Evolutionary conservation across 352 stramenopile species (phyloP).

Genomic region (Phytopythium kandeliae): DNA sequence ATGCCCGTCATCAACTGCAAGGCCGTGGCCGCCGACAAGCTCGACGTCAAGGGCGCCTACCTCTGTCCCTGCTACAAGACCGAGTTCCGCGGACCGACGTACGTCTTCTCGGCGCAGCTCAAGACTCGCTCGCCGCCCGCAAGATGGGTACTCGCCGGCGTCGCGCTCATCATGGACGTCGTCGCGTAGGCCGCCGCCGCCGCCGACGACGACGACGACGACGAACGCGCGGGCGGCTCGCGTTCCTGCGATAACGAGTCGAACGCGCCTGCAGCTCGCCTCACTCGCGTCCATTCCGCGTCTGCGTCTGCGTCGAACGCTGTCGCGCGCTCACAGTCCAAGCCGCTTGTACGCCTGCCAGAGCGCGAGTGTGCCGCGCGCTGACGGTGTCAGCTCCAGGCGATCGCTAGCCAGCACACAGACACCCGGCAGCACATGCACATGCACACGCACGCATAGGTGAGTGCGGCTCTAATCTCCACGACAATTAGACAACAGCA

Average conservation of each 20-base stretch:
- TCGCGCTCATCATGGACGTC: slow-evolving; percentile 96
- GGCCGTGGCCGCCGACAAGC: slow-evolving; percentile 93
- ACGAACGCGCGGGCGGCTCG: too few species aligned
- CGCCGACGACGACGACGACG: too few species aligned
- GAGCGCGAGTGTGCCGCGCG: slow-evolving; percentile 31
- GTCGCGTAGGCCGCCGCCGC: slow-evolving; percentile 13
- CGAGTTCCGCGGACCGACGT: slow-evolving; percentile 93
- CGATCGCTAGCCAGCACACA: slow-evolving; percentile 12
- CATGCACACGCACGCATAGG: too few species aligned
- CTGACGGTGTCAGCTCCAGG: slow-evolving; percentile 39
- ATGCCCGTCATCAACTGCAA: slow-evolving; percentile 99
- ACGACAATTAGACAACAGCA: too few species aligned
- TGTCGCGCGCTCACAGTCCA: too few species aligned
- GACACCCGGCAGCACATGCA: too few species aligned
- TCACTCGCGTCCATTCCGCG: too few species aligned
- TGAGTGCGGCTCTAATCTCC: too few species aligned
- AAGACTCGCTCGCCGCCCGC: slow-evolving; percentile 95
- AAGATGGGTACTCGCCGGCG: slow-evolving; percentile 94
- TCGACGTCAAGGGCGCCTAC: slow-evolving; percentile 93
- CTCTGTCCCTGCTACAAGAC: slow-evolving; percentile 97
- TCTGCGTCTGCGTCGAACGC: too few species aligned
- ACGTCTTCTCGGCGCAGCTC: slow-evolving; percentile 97
- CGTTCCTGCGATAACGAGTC: too few species aligned
- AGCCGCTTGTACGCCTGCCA: slow-evolving; percentile 34
- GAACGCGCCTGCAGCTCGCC: too few species aligned